phyloP scores from a whole-genome alignment of 2,329 filamentous ascomycete species.

The Escovopsis sp. region DNA sequence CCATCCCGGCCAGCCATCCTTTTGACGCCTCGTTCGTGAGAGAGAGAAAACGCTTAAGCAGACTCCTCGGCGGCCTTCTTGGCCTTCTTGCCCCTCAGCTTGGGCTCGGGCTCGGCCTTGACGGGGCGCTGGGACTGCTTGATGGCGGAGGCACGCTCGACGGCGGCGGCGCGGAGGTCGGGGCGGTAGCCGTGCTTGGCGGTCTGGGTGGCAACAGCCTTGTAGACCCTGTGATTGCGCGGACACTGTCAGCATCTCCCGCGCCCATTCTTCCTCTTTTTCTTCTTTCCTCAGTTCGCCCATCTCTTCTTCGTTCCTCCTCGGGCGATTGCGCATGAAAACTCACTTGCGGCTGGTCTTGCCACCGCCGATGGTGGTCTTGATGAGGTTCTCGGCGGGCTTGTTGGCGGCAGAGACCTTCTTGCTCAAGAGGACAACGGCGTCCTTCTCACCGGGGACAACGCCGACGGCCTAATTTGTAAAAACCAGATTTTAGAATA shows the following conservation, averaged over 20 bases:
- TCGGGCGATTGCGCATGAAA: background rate
- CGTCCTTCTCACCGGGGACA: constrained; percentile 59
- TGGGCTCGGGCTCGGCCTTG: constrained; percentile 59
- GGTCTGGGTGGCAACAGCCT: constrained; percentile 65
- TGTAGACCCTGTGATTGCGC: constrained; percentile 56
- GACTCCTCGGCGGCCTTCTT: constrained; percentile 45
- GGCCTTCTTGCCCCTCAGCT: constrained; percentile 69
- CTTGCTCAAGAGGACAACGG: constrained; percentile 73
- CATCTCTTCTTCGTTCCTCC: too few species aligned
- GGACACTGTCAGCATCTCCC: constrained; percentile 9
- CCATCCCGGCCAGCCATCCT: background rate
- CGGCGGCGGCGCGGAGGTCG: constrained; percentile 63
- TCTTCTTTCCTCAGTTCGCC: too few species aligned
- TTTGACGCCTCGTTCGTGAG: background rate
- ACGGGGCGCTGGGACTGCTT: constrained; percentile 62
- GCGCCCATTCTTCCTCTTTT: background rate
- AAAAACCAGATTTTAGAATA: constrained; percentile 9
- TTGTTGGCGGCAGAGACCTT: constrained; percentile 57
- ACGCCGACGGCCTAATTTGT: constrained; percentile 63
- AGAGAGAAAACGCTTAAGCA: constrained; percentile 8
- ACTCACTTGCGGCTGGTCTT: constrained; percentile 58
- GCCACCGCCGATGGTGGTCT: constrained; percentile 54
- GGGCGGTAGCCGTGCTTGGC: constrained; percentile 76
- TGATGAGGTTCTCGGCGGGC: constrained; percentile 52
- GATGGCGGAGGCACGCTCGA: constrained; percentile 78